phyloP scores from a whole-genome alignment of 2,329 filamentous ascomycete species.

The Neopestalotiopsis rosae region DNA sequence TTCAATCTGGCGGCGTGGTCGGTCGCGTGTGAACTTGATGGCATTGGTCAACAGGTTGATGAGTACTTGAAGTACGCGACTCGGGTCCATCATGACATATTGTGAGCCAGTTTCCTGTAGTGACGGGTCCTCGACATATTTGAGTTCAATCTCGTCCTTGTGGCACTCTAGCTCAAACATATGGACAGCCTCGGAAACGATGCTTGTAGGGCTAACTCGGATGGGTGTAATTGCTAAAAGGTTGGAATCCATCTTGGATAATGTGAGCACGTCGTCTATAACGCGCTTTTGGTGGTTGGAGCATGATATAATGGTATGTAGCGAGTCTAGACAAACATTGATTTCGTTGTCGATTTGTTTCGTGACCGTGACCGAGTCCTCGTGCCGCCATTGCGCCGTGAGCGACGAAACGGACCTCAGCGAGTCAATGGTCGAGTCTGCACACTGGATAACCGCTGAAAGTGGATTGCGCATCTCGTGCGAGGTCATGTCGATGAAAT shows the following conservation, averaged over 20 bases:
- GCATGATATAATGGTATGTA: conserved; percentile 80
- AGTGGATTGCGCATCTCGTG: conserved; percentile 81
- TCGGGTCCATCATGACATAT: conserved; percentile 78
- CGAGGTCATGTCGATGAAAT: conserved; percentile 76
- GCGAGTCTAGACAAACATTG: conserved; percentile 66
- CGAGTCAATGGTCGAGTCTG: conserved; percentile 70
- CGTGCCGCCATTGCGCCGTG: not conserved
- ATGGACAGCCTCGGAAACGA: conserved; percentile 72
- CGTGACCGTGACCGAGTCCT: conserved; percentile 30
- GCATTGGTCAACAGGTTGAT: conserved; percentile 77
- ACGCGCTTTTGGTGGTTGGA: conserved; percentile 79
- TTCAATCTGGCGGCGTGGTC: conserved; percentile 62
- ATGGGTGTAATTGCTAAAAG: conserved; percentile 73
- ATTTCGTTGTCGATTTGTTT: conserved; percentile 50
- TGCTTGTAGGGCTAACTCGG: conserved; percentile 69
- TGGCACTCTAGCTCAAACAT: conserved; percentile 81
- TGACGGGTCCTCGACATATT: conserved; percentile 70
- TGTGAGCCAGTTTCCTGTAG: conserved; percentile 68
- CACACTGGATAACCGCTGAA: conserved; percentile 76
- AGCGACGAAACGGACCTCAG: conserved; percentile 46
- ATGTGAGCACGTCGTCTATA: conserved; percentile 69
- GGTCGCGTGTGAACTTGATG: conserved; percentile 68
- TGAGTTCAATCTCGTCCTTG: conserved; percentile 73
- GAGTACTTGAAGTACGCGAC: conserved; percentile 74
- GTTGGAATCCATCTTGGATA: conserved; percentile 74